Conservation (phyloP, 1,284 basidiomycete genomes). For the Malassezia cuniculi region DNA sequence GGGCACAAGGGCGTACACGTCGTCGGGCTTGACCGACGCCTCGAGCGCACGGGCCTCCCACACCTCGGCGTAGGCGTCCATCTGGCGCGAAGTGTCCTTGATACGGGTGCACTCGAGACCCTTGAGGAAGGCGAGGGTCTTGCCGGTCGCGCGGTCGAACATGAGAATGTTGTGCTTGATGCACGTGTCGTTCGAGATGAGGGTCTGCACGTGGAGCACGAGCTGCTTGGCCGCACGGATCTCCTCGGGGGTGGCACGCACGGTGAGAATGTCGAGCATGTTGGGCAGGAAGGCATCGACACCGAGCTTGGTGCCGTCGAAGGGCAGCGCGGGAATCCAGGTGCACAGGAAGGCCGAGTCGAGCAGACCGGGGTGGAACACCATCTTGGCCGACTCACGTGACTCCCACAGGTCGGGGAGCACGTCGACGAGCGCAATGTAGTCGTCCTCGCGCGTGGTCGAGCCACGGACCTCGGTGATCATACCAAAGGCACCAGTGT, state of each 20-base stretch:
- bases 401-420: conserved; percentile 12
- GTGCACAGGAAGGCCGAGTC: conserved; percentile 16
- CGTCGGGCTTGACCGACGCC: neutral
- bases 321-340: conserved; percentile 16
- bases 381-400: conserved; percentile 10
- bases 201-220: conserved; percentile 8
- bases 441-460: conserved; percentile 16
- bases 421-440: conserved; percentile 14
- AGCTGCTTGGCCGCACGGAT: conserved; percentile 8
- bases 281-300: conserved; percentile 15
- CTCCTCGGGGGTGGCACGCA: conserved; percentile 13
- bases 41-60: conserved; percentile 15
- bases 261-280: conserved; percentile 10
- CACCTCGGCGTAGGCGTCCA: conserved; percentile 12
- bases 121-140: conserved; percentile 14
- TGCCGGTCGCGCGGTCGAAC: conserved; percentile 15
- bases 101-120: conserved; percentile 17
- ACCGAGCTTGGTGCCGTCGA: conserved; percentile 13
- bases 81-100: conserved; percentile 12
- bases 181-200: conserved; percentile 9
- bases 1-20: conserved; percentile 4
- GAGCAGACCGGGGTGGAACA: conserved; percentile 16
- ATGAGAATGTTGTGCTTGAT: conserved; percentile 18
- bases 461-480: conserved; percentile 15
- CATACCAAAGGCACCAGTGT: conserved; percentile 15